Evolutionary conservation across 352 stramenopile genomes (phyloP).

Genomic region (Peronospora belbahrii): DNA sequence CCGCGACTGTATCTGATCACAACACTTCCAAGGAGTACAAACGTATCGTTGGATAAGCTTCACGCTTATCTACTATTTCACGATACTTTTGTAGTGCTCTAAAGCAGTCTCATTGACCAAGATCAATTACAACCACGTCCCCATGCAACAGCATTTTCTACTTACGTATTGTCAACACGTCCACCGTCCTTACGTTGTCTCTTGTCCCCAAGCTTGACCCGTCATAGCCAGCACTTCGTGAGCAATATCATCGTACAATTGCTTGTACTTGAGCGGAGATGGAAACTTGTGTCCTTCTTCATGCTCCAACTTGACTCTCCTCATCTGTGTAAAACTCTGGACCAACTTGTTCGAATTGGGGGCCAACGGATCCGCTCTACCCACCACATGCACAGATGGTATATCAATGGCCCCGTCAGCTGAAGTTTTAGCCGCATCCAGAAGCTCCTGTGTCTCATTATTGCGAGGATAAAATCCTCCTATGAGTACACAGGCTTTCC

Average conservation of each 20-base stretch:
- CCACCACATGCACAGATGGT: slow-evolving; percentile 63
- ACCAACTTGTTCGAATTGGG: slow-evolving; percentile 45
- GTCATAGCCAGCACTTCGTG: slow-evolving; percentile 34
- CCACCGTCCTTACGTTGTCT: background rate
- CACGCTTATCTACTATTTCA: too few species aligned
- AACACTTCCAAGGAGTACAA: too few species aligned
- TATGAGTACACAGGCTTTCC: slow-evolving; percentile 57
- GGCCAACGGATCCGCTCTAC: slow-evolving; percentile 35
- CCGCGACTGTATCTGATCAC: too few species aligned
- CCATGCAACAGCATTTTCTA: background rate
- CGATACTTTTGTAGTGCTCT: too few species aligned
- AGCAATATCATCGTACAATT: slow-evolving; percentile 47
- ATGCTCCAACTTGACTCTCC: slow-evolving; percentile 43
- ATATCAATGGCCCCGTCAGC: slow-evolving; percentile 37
- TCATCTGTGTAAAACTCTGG: slow-evolving; percentile 30
- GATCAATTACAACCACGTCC: too few species aligned
- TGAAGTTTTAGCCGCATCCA: slow-evolving; percentile 32
- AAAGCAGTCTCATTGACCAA: too few species aligned
- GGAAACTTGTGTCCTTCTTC: slow-evolving; percentile 81
- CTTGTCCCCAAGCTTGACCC: slow-evolving; percentile 11
- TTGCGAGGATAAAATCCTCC: slow-evolving; percentile 49
- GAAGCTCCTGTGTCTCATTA: slow-evolving; percentile 39
- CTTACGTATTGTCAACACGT: too few species aligned
- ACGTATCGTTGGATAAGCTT: too few species aligned
- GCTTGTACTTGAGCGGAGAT: slow-evolving; percentile 29